These are phyloP conservation scores for Tinospora cordifolia DNA, from an alignment of 164 flowering plant species.

Conservation along the genomic window DNA sequence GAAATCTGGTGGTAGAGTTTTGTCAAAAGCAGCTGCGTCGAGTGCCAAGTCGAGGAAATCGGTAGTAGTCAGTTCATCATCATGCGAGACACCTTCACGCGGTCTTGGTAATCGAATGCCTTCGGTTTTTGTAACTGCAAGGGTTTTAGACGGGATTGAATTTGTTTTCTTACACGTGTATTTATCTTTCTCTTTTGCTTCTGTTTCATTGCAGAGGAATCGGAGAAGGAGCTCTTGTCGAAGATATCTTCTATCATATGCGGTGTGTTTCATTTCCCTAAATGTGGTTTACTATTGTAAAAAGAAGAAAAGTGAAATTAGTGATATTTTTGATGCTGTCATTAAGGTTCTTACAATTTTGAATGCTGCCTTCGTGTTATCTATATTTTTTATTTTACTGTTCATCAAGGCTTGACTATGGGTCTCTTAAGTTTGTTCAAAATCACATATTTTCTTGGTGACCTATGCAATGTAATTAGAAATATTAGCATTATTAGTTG, in stretches of 20 bases:
- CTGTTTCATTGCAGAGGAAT: constrained; percentile 14
- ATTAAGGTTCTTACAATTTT: no score
- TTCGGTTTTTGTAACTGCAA: not conserved
- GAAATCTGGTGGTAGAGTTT: constrained; percentile 4
- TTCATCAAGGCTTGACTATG: no score
- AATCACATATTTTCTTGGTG: no score
- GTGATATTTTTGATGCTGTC: no score
- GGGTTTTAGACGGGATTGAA: not conserved
- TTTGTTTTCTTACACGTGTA: no score
- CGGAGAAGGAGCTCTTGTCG: constrained; percentile 7
- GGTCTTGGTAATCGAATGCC: constrained; percentile 7
- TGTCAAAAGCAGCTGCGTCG: not conserved
- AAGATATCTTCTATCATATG: constrained; percentile 30
- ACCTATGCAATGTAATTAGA: no score
- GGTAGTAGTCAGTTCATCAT: not conserved
- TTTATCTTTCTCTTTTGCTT: not conserved
- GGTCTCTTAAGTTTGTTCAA: no score
- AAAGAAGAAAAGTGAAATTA: no score
- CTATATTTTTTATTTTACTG: no score
- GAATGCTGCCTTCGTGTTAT: no score
- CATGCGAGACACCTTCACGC: not conserved
- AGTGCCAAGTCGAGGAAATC: constrained; percentile 12
- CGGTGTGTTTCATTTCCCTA: constrained; percentile 19
- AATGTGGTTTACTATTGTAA: not conserved
- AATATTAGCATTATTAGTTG: no score